A percentile compares a stretch with the other conserved stretches of the same genome.
Evolutionary conservation across 208 protist species (phyloP).

Genomic region (Vickermania spadyakhi): DNA sequence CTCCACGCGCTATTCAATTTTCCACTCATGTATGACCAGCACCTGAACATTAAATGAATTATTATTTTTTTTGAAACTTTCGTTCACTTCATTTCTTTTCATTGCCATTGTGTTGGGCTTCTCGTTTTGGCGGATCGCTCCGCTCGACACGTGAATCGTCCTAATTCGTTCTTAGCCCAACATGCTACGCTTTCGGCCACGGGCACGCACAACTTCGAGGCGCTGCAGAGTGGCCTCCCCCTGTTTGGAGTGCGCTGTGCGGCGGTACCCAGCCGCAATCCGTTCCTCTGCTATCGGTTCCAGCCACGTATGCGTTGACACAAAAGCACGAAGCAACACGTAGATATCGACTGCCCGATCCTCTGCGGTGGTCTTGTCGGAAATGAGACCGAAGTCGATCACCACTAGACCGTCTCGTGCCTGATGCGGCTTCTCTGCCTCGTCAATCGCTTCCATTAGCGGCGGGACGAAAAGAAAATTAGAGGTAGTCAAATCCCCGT

Average conservation of each 20-base stretch:
- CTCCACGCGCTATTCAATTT: too few species aligned
- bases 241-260: constrained; percentile 35
- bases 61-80: too few species aligned
- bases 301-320: constrained; percentile 89
- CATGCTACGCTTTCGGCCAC: constrained; percentile 87
- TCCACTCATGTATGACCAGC: too few species aligned
- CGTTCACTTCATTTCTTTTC: too few species aligned
- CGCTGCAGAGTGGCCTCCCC: constrained; percentile 32
- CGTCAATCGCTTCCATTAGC: background rate
- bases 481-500: constrained; percentile 98
- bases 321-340: constrained; percentile 96
- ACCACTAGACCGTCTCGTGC: constrained; percentile 52
- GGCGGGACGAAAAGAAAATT: constrained; percentile 88
- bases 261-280: constrained; percentile 52
- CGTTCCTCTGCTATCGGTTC: constrained; percentile 14
- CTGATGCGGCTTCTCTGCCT: background rate
- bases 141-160: background rate
- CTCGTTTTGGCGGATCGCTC: background rate
- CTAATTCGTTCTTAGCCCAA: constrained; percentile 44
- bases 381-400: constrained; percentile 97
- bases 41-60: too few species aligned
- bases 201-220: constrained; percentile 67
- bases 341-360: constrained; percentile 98
- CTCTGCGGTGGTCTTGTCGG: constrained; percentile 77
- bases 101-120: too few species aligned